Evolutionary conservation across 2,329 filamentous ascomycete genomes (phyloP).

Genomic region (Trichoderma pleuroti): DNA sequence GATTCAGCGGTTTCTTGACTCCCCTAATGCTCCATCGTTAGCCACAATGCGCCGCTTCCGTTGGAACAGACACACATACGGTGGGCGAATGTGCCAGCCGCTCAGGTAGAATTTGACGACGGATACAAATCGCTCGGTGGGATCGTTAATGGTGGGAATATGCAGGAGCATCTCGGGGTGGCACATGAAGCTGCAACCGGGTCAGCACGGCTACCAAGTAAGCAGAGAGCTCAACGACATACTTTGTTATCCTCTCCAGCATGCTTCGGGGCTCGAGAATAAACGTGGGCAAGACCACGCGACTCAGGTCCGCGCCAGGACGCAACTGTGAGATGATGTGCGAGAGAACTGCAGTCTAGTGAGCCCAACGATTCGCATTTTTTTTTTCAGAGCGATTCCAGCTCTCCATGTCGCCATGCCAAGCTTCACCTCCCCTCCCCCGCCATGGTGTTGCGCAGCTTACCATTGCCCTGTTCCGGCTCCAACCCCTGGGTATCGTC

Average conservation of each 20-base stretch:
- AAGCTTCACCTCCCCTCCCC: neutral
- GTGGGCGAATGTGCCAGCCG: constrained; percentile 97
- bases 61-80: constrained; percentile 54
- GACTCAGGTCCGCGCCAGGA: constrained; percentile 89
- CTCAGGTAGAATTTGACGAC: constrained; percentile 98
- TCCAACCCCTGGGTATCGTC: constrained; percentile 83
- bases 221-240: constrained; percentile 33
- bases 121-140: constrained; percentile 82
- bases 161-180: constrained; percentile 93
- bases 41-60: constrained; percentile 19
- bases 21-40: constrained; percentile 54
- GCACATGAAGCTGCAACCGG: constrained; percentile 81
- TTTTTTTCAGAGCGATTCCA: neutral
- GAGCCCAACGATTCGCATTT: neutral
- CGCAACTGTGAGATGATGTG: constrained; percentile 97
- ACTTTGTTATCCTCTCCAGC: constrained; percentile 99
- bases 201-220: constrained; percentile 18
- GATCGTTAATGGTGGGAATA: constrained; percentile 84
- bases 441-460: constrained; percentile 31
- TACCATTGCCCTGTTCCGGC: constrained; percentile 91
- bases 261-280: constrained; percentile 97
- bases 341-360: constrained; percentile 65
- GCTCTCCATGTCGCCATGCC: neutral
- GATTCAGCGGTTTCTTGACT: constrained; percentile 97
- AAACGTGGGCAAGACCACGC: constrained; percentile 93